Evolutionary conservation across 1,284 basidiomycete species (phyloP).

Genomic region (Fistulina hepatica): DNA sequence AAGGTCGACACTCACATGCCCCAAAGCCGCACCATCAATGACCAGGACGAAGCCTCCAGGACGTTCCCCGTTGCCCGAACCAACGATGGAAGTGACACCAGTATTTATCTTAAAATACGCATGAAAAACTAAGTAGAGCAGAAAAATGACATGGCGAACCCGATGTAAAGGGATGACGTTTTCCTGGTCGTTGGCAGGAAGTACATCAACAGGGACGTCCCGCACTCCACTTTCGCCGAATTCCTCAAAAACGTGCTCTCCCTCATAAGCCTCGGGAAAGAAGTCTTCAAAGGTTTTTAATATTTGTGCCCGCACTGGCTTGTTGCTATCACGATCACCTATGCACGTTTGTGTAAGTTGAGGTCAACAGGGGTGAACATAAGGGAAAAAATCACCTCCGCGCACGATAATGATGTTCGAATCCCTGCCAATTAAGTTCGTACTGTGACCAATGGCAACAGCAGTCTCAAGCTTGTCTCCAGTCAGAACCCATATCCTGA

Average conservation of each 20-base stretch:
- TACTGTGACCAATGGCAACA: constrained; percentile 91
- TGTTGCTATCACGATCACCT: constrained; percentile 34
- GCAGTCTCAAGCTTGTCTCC: constrained; percentile 99
- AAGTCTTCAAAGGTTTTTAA: constrained; percentile 77
- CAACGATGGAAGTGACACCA: constrained; percentile 74
- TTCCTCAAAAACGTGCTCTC: constrained; percentile 21
- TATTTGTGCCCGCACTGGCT: constrained; percentile 79
- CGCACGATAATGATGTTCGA: constrained; percentile 93
- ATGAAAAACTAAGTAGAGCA: no score
- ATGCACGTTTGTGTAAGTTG: no score
- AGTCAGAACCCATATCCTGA: constrained; percentile 98
- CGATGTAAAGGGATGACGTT: no score
- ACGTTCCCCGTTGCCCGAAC: constrained; percentile 79
- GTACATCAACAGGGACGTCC: constrained; percentile 16
- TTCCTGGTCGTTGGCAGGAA: constrained; percentile 20
- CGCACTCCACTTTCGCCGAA: constrained; percentile 30
- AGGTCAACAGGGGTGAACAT: no score
- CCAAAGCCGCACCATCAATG: constrained; percentile 80
- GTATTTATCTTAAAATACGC: constrained; percentile 56
- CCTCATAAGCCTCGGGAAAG: constrained; percentile 69
- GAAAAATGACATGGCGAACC: no score
- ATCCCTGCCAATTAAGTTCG: constrained; percentile 82
- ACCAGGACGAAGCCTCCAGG: constrained; percentile 93
- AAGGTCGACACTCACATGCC: constrained; percentile 32
- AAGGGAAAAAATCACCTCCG: no score